A percentile compares a stretch with the other conserved stretches of the same genome.
Evolutionary conservation across 202 grass and related monocot genomes (phyloP).

Genomic region (Panicum virgatum): DNA sequence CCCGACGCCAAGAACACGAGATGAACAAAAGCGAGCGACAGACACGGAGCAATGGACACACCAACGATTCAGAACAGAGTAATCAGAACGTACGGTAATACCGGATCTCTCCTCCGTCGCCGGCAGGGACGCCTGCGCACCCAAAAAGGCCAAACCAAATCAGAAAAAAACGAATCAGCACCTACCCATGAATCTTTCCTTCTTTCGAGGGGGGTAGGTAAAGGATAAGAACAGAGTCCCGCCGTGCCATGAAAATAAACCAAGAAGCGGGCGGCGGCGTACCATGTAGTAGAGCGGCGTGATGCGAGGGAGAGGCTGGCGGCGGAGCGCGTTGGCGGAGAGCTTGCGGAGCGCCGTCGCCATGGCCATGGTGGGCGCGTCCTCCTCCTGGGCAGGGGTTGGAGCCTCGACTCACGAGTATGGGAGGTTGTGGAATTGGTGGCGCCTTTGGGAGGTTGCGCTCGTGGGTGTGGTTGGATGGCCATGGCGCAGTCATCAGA

Average conservation of each 20-base stretch:
- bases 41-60: background rate
- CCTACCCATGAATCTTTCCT: background rate
- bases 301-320: slow-evolving; percentile 62
- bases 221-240: background rate
- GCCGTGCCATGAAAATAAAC: background rate
- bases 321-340: slow-evolving; percentile 52
- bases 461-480: slow-evolving; percentile 27
- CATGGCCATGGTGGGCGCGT: slow-evolving; percentile 78
- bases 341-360: too few relatives aligned
- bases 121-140: slow-evolving; percentile 64
- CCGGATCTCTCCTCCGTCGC: slow-evolving; percentile 83
- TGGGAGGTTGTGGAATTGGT: slow-evolving; percentile 31
- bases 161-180: slow-evolving; percentile 11
- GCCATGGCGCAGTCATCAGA: slow-evolving; percentile 11
- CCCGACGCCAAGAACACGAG: background rate
- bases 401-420: slow-evolving; percentile 29
- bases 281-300: slow-evolving; percentile 83
- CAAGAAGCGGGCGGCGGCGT: background rate
- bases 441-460: slow-evolving; percentile 28
- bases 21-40: slow-evolving; percentile 8
- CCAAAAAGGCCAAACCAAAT: slow-evolving; percentile 7
- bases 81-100: slow-evolving; percentile 50
- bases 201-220: background rate
- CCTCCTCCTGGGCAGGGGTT: slow-evolving; percentile 19
- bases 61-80: background rate